Evolutionary conservation across 2,329 filamentous ascomycete genomes (phyloP), one percentile per base, ranked within the genome.

Genomic region (Geosmithia morbida): DNA sequence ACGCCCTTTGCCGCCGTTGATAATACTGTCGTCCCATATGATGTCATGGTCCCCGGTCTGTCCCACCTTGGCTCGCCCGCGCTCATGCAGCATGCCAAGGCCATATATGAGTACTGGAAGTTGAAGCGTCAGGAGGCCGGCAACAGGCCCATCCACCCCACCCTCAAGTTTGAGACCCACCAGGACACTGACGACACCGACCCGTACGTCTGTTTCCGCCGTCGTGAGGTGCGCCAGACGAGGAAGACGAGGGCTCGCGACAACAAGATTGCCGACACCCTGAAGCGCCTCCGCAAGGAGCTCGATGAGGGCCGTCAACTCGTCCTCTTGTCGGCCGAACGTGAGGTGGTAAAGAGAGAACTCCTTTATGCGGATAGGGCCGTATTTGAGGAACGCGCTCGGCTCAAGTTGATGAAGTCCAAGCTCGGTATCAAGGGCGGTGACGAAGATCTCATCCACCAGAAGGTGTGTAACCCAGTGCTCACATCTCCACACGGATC

Each of bases 151-250:
- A 69, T 97, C 51, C 83, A 89, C 59, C 79, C 87, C 7, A 74
- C 71, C 19, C 78, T 97, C 61, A 96, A 96, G 69, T 92, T 95
- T 54, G 92, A 98, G 68, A 94, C 83, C 44, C 87, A 92, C 52
- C 85, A 87, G 60, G 90, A 97, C 54, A 94, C 83, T 51, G 92
- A 98, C 63, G 92, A 98, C 61, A 80, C 86, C 57, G 92, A 98
- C 66, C 92, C 92, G 45, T 98, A 95, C 67, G 89, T 98, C 58
- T 98, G 92, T 67, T 98, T 98, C 77, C 81, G 92, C 61, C 81
- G 92, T 56, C 85, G 92, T 53, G 92, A 98, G 66, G 86, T 94
- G 44, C 83, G 92, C 49, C 87, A 94, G 62, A 90, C 88, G 45
- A 85, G 92, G 56, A 98, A 97, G 69, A 98, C 92, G 39, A 79